phyloP scores from a whole-genome alignment of 73 alveolate genomes.

The Symbiodinium pilosum region DNA sequence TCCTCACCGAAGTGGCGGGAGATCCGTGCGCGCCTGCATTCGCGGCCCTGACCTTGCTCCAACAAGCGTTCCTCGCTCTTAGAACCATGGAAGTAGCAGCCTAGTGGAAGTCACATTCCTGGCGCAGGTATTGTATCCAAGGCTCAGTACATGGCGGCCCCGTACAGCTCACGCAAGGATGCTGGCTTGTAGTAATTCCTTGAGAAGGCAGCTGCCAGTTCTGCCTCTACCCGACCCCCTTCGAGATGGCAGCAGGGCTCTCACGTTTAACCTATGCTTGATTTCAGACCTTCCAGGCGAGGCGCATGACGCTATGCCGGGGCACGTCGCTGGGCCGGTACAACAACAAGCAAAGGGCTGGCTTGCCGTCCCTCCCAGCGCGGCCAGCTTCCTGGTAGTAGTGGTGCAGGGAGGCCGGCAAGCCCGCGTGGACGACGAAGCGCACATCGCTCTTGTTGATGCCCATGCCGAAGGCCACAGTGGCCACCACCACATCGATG shows the following conservation, averaged over 20 bases:
- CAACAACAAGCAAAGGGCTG: constrained; percentile 95
- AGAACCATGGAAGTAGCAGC: no score
- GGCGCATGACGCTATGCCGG: constrained; percentile 85
- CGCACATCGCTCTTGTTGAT: constrained; percentile 98
- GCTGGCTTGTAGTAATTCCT: constrained; percentile 85
- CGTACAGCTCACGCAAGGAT: constrained; percentile 65
- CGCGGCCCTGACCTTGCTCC: constrained; percentile 38
- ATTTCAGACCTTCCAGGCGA: neutral
- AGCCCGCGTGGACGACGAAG: constrained; percentile 97
- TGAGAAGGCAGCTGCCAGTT: neutral
- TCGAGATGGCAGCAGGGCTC: no score
- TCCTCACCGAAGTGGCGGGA: constrained; percentile 83
- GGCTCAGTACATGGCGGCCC: constrained; percentile 54
- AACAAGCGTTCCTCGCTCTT: no score
- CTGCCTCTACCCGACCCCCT: neutral
- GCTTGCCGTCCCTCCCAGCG: constrained; percentile 96
- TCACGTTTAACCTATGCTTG: no score
- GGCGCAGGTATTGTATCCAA: constrained; percentile 8
- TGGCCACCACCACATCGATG: constrained; percentile 97
- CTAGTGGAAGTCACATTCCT: no score
- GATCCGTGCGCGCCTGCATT: constrained; percentile 48
- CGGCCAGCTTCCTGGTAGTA: constrained; percentile 96
- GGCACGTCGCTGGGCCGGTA: constrained; percentile 86
- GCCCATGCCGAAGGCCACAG: constrained; percentile 99
- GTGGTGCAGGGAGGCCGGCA: constrained; percentile 97